Evolutionary conservation across 352 stramenopile species (phyloP).

Genomic region (Pythium myriotylum): DNA sequence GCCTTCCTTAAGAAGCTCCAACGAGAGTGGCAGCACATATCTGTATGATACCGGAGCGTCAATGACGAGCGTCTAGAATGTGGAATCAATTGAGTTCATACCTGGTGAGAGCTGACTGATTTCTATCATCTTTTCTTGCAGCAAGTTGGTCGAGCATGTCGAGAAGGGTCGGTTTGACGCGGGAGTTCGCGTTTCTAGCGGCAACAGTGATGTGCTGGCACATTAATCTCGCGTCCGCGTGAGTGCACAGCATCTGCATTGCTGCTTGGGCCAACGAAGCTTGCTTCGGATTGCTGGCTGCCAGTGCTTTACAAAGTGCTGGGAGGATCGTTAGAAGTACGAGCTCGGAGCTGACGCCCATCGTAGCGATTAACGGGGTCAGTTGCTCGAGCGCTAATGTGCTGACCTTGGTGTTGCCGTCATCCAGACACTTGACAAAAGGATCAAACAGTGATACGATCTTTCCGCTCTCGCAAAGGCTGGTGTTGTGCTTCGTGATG

Average conservation of each 20-base stretch:
- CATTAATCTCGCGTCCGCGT: slow-evolving; percentile 52
- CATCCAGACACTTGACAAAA: slow-evolving; percentile 69
- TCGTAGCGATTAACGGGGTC: slow-evolving; percentile 43
- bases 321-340: slow-evolving; percentile 61
- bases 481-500: slow-evolving; percentile 24
- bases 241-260: slow-evolving; percentile 45
- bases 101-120: slow-evolving; percentile 52
- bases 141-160: slow-evolving; percentile 52
- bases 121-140: slow-evolving; percentile 46
- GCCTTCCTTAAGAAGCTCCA: slow-evolving; percentile 74
- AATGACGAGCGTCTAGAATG: neutral
- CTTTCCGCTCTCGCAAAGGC: slow-evolving; percentile 44
- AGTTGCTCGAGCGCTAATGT: slow-evolving; percentile 63
- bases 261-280: slow-evolving; percentile 40
- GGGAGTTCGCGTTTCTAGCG: slow-evolving; percentile 52
- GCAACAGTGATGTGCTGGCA: slow-evolving; percentile 61
- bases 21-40: slow-evolving; percentile 68
- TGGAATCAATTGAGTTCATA: slow-evolving; percentile 8
- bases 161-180: slow-evolving; percentile 59
- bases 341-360: slow-evolving; percentile 60
- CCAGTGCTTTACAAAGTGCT: slow-evolving; percentile 56
- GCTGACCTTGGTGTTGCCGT: slow-evolving; percentile 79
- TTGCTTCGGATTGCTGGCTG: slow-evolving; percentile 57
- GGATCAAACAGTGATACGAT: slow-evolving; percentile 67
- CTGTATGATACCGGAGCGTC: slow-evolving; percentile 18